These are phyloP conservation scores for Paxillus involutus DNA, from an alignment of 768 basidiomycete species.

Conservation along the genomic window DNA sequence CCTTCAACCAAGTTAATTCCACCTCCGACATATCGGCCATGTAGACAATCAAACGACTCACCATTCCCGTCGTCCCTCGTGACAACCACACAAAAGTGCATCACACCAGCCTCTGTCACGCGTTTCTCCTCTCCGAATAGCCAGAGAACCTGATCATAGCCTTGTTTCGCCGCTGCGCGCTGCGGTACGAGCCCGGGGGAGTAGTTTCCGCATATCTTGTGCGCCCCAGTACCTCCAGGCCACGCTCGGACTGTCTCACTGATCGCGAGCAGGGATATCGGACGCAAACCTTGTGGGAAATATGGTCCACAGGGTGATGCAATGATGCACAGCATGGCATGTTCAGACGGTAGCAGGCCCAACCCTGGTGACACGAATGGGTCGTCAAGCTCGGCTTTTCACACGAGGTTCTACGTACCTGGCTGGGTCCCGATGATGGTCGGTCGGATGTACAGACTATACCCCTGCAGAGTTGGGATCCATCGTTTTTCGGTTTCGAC, in stretches of 20 bases:
- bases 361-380: constrained; percentile 36
- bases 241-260: constrained; percentile 77
- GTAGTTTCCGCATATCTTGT: constrained; percentile 69
- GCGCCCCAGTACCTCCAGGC: constrained; percentile 72
- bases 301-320: constrained; percentile 58
- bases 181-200: constrained; percentile 63
- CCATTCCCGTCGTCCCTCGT: constrained; percentile 54
- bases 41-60: constrained; percentile 20
- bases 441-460: constrained; percentile 86
- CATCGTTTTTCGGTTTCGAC: constrained; percentile 74
- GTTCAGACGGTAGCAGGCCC: constrained; percentile 72
- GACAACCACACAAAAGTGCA: constrained; percentile 79
- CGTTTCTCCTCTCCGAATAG: constrained; percentile 59
- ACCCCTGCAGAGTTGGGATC: constrained; percentile 74
- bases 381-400: background rate
- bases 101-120: constrained; percentile 65
- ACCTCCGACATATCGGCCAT: background rate
- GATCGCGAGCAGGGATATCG: constrained; percentile 59
- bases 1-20: constrained; percentile 34
- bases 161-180: constrained; percentile 58
- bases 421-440: constrained; percentile 57
- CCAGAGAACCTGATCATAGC: constrained; percentile 83
- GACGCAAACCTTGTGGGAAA: constrained; percentile 49
- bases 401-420: constrained; percentile 19
- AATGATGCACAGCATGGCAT: constrained; percentile 86